Evolutionary conservation across 1,284 basidiomycete genomes (phyloP), one percentile per base, ranked within the genome.

Genomic region (Leccinum colubrinum): DNA sequence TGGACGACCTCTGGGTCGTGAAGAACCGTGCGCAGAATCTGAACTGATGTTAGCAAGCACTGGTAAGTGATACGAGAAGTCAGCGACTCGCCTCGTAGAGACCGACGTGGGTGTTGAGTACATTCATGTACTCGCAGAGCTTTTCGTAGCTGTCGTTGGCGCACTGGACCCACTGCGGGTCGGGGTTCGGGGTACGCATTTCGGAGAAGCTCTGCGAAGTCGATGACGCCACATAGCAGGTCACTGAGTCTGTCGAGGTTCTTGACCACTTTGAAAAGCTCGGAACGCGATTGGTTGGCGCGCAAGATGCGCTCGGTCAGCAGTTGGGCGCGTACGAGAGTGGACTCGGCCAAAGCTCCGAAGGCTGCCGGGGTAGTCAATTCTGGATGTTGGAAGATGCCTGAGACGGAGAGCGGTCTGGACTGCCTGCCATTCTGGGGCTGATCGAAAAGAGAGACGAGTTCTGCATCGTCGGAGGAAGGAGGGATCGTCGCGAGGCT

Each of bases 141-240:
- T 86, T 87, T 76, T 96, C 95, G 76, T 98, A 98, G 50, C 93
- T 91, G 62, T 84, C 81, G 71, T 98, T 94, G 37, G 94, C 93
- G 59, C 89, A 90, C 25, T 85, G 82, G 9, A 93, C 84, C 96
- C 97, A 98, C 55, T 78, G 72, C 17, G 79, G 78, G 68, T 97
- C 93, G 0, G 97, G 96, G 79, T 98, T 97, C 93, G 0, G 97
- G 96, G 79, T 98, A 95, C 0, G 94, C 90, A 72, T 97, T 97
- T 64, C 96, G 84, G 15, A 99, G 83, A 54, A 98, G 84, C 76
- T 99, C 97, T 61, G 95, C 93, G 68, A 98, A 86, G 77, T 99
- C 97, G 65, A 98, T 98, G 62, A 99, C 94, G 7, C 94, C 91
- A 72, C 97, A 99, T 2, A 99, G 80, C 72, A 97, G 82, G 78